phyloP scores from a whole-genome alignment of 208 protist genomes.

The Tetramitus jugosus region DNA sequence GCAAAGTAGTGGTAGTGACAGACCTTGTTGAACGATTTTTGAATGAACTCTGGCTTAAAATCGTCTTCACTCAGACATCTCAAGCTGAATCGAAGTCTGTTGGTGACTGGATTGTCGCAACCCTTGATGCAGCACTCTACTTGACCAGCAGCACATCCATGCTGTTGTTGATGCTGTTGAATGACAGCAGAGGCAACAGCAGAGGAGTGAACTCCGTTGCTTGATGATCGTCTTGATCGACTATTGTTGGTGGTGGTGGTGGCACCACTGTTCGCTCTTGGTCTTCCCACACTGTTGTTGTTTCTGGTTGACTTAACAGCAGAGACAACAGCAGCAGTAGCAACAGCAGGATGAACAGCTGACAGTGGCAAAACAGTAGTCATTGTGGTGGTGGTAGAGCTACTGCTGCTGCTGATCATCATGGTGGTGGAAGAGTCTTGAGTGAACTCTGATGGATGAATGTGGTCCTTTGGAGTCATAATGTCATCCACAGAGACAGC shows the following conservation, averaged over 20 bases:
- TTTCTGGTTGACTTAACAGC: too few species aligned
- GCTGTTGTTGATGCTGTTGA: too few species aligned
- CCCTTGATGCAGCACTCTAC: background rate
- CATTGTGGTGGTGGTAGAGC: background rate
- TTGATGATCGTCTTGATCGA: background rate
- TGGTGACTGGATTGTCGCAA: background rate
- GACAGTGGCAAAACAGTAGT: background rate
- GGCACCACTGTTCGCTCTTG: background rate
- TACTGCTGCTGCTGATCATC: background rate
- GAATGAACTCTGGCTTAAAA: background rate
- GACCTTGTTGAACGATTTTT: background rate
- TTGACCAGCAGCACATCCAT: background rate
- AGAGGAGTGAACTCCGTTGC: background rate
- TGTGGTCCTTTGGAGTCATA: background rate
- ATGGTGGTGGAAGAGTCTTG: background rate
- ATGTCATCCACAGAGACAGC: too few species aligned
- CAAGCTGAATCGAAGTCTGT: background rate
- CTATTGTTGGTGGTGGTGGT: background rate
- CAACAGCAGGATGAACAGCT: too few species aligned
- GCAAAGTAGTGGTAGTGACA: slow-evolving; percentile 15
- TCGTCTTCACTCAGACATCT: background rate
- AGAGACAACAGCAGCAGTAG: too few species aligned
- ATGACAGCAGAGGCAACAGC: too few species aligned
- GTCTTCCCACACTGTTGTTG: too few species aligned
- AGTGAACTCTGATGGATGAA: background rate